Base-by-base conservation (phyloP, 768 basidiomycete species). In the Mycena olivaceomarginata region DNA sequence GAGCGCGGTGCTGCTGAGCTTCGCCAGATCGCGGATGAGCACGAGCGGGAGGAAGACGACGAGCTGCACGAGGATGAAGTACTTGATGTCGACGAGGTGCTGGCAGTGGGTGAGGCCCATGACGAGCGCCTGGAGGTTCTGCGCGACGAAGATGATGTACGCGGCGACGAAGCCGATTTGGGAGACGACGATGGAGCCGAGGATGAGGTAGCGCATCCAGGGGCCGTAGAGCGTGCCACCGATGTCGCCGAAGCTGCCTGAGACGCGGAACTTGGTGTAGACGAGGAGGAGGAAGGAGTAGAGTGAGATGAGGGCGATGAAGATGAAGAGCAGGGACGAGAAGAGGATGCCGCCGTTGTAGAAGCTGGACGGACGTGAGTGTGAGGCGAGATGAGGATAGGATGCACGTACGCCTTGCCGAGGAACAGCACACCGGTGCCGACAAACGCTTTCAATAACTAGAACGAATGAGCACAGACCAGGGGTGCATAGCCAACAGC, bases 361-460 rank as follows among this genome's bases (percentile, higher is more conserved):
- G 88, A 99, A 99, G 67, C 97, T 97, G 59, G 22, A 48, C 4
- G 40, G 20, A 12, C 51, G 53, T 25, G 37, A 60, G 57, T 39
- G 76, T 16, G 5, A 53, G 76, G 12, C n/a, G 41, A 20, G 31
- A 18, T 45, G 20, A 31, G 62, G 51, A 20, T 15, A 31, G 31
- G 31, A 31, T 45, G 11, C 3, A 86, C 95, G 81, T 84, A 97
- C 95, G 94, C 98, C 87, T 96, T 98, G 67, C 97, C 98, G 39
- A 99, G 91, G 88, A 99, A 99, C 46, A 99, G 84, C 12, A 99
- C 95, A 18, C 98, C 98, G 16, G 98, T 99, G 25, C 98, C 98
- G 63, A 99, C 93, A 81, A 99, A 99, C 1, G 95, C 93, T 86
- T 99, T 99, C 74, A 98, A 87, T 70, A 99, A 86, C 96, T 98